phyloP scores from a whole-genome alignment of 495 filamentous ascomycete species.

The Tuber borchii region DNA sequence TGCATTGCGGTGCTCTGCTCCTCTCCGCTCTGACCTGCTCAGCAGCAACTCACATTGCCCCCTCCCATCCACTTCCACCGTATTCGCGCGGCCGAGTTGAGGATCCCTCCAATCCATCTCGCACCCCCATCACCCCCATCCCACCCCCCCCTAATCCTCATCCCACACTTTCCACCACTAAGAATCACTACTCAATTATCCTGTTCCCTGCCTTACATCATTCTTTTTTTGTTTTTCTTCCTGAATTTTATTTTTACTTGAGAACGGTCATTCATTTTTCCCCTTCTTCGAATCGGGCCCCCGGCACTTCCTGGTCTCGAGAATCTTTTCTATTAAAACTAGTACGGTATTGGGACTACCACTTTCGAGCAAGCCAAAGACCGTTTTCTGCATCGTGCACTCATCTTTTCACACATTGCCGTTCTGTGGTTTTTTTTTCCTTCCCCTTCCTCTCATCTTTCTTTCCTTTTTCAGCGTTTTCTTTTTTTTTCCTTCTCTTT shows the following conservation, averaged over 20 bases:
- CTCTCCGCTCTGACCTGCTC: conserved; percentile 4
- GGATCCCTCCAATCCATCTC: conserved; percentile 2
- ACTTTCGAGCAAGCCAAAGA: conserved; percentile 17
- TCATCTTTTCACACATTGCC: conserved; percentile 18
- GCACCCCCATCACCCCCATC: conserved; percentile 4
- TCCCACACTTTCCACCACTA: neutral
- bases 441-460: conserved; percentile 14
- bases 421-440: conserved; percentile 16
- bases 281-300: conserved; percentile 30
- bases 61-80: neutral
- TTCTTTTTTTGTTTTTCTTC: conserved; percentile 24
- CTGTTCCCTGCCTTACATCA: conserved; percentile 36
- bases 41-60: conserved; percentile 1
- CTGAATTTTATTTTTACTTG: conserved; percentile 30
- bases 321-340: neutral
- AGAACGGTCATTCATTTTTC: conserved; percentile 28
- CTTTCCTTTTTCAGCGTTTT: conserved; percentile 9
- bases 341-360: conserved; percentile 12
- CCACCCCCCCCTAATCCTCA: neutral
- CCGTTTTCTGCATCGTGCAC: conserved; percentile 35
- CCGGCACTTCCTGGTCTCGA: conserved; percentile 28
- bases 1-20: conserved; percentile 3
- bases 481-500: conserved; percentile 2
- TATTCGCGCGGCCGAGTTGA: neutral
- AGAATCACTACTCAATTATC: conserved; percentile 17